phyloP scores from a whole-genome alignment of 768 basidiomycete species.

The Panus rudis region DNA sequence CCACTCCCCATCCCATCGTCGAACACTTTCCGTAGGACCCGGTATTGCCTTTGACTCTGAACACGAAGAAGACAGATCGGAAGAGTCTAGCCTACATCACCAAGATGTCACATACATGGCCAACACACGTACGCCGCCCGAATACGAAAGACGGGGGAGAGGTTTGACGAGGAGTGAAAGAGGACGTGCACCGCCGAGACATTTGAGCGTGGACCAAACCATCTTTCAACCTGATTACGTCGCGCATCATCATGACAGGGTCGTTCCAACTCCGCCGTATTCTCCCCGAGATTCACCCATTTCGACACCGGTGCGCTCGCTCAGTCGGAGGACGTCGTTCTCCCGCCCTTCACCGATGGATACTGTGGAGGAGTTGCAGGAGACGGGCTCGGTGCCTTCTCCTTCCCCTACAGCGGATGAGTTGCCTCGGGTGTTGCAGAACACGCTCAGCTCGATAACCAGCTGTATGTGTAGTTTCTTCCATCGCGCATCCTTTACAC shows the following conservation, averaged over 20 bases:
- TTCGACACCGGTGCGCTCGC: conserved; percentile 18
- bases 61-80: conserved; percentile 27
- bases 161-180: conserved; percentile 8
- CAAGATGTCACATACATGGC: conserved; percentile 13
- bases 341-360: conserved; percentile 11
- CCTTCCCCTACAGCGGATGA: conserved; percentile 15
- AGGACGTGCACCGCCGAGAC: conserved; percentile 18
- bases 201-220: conserved; percentile 27
- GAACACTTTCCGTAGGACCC: conserved; percentile 43
- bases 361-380: conserved; percentile 10
- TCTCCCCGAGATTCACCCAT: conserved; percentile 17
- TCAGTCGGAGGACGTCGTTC: conserved; percentile 11
- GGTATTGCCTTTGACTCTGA: conserved; percentile 39
- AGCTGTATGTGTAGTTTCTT: background rate
- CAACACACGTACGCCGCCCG: conserved; percentile 5
- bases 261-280: conserved; percentile 30
- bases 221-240: conserved; percentile 24
- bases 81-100: conserved; percentile 23
- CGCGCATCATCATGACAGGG: conserved; percentile 17
- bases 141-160: conserved; percentile 9
- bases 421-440: conserved; percentile 10
- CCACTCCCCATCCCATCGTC: conserved; percentile 34
- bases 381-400: conserved; percentile 3
- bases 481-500: background rate
- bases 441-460: background rate